Base-by-base conservation (phyloP, 768 basidiomycete species). In the Tephrocybe sp. region DNA sequence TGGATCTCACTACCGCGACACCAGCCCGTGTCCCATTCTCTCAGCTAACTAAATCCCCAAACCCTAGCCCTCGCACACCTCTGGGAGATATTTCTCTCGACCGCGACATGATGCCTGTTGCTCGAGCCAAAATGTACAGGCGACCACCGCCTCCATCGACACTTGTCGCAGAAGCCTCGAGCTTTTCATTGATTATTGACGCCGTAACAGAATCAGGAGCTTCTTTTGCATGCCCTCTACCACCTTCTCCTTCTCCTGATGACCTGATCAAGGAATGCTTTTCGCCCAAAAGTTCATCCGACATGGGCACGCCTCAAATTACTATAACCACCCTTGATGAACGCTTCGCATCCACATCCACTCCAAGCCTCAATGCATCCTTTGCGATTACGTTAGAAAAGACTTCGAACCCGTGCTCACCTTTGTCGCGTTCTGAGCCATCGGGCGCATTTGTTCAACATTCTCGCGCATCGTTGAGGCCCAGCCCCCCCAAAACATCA, bases 21-120 rank as follows among this genome's bases (percentile, higher is more conserved):
- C 69, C 71, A 12, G 37, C 44, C 15, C 53, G 55, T 23, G 25
- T 40, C 46, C 6, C 6, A 7, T 31, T 41, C 16, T 36, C 24
- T 11, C 41, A 42, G 10, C 46, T 53, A 15, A 54, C 53, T 8
- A 58, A 57, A 30, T 53, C 54, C 15, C 50, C 64, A 5, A 58
- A 60, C 25, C 42, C 64, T 2, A 58, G 52, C 36, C 64, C 65
- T 30, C 68, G 74, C 25, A 71, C 72, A 2, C 74, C 74, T 2
- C 51, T 75, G 19, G 64, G 59, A 18, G 71, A 74, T 46, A 58
- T 74, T 27, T 49, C 64, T 21, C 48, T 67, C 2, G 64, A 67
- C 48, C 53, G 61, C 21, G 70, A 73, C 18, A 47, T 52, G 8
- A 69, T 70, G 3, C 72, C 72, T 4, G 53, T 71, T 31, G 61